Evolutionary conservation across 768 basidiomycete genomes (phyloP).

Genomic region (Mycena galericulata): DNA sequence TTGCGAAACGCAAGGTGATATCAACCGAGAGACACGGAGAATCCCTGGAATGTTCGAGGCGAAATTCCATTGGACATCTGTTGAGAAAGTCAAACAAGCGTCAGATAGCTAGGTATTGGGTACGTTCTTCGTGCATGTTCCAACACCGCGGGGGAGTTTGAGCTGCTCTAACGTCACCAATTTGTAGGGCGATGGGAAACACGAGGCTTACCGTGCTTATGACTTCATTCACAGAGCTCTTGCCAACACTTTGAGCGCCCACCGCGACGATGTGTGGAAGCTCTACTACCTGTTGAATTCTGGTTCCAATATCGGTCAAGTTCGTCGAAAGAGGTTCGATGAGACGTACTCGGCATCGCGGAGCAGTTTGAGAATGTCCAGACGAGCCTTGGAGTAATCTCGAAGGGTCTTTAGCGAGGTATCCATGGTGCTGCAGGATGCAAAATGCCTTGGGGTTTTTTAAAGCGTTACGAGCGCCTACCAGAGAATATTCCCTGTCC

Average conservation of each 20-base stretch:
- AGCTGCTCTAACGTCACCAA: slow-evolving; percentile 5
- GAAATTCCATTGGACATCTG: slow-evolving; percentile 26
- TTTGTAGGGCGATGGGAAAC: neutral
- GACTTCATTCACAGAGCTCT: slow-evolving; percentile 20
- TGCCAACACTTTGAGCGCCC: slow-evolving; percentile 16
- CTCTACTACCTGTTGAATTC: slow-evolving; percentile 19
- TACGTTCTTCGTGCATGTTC: slow-evolving; percentile 23
- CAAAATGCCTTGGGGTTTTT: neutral
- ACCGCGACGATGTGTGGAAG: slow-evolving; percentile 21
- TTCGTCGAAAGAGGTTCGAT: neutral
- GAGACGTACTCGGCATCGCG: slow-evolving; percentile 16
- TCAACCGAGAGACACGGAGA: slow-evolving; percentile 13
- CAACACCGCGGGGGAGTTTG: slow-evolving; percentile 20
- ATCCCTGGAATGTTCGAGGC: slow-evolving; percentile 15
- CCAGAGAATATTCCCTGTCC: neutral
- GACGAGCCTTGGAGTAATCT: slow-evolving; percentile 21
- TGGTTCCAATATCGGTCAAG: neutral
- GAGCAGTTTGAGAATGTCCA: slow-evolving; percentile 21
- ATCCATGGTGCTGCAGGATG: slow-evolving; percentile 6
- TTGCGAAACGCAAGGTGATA: slow-evolving; percentile 14
- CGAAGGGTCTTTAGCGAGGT: slow-evolving; percentile 10
- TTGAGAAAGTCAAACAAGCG: neutral
- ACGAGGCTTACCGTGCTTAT: slow-evolving; percentile 17
- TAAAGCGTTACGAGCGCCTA: slow-evolving; percentile 4
- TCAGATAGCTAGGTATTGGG: neutral